Evolutionary conservation across 2,329 filamentous ascomycete genomes (phyloP), one percentile per base, ranked within the genome.

Genomic region (Clarireedia monteithiana): DNA sequence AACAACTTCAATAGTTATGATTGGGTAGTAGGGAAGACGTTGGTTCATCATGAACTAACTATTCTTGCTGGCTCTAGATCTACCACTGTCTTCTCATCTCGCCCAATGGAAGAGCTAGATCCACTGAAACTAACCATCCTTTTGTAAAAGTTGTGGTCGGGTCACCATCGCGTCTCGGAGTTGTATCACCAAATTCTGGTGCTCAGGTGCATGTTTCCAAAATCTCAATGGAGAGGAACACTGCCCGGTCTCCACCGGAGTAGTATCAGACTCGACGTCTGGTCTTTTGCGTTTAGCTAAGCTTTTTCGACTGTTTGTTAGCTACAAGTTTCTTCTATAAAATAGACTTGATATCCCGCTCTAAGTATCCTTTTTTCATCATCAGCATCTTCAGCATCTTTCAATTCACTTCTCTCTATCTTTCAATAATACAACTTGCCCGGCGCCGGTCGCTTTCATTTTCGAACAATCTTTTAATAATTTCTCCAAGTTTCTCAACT

Each of bases 271-370:
- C 58, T 40, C 57, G 59, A 57, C 62, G 62, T 65, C 64, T 51
- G 55, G 57, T 65, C 61, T 63, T 61, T 61, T 62, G 27, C 26
- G 24, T 47, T 24, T 42, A 44, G 56, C 57, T 30, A 64, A 66
- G 61, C 56, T 59, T 64, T 63, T 40, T 48, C 50, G 45, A 34
- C 46, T 55, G 44, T 17, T n/a, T 27, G 53, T 30, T 44, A 55
- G 48, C 57, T 57, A 49, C 56, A 17, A 6, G 26, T 14, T 45
- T 57, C 42, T 58, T 57, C 50, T 66, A 68, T 68, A 68, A 66
- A 63, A 62, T 40, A 39, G 24, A 12, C 50, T 12, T 20, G 30
- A 23, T 34, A 23, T 52, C 39, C 53, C 40, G 36, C 20, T 52
- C 14, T 56, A 55, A 60, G 24, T 52, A 49, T 40, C 42, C 60